These are phyloP conservation scores for Pleoardoris graminearum DNA, from an alignment of 2,329 filamentous ascomycete species.

Conservation along the genomic window DNA sequence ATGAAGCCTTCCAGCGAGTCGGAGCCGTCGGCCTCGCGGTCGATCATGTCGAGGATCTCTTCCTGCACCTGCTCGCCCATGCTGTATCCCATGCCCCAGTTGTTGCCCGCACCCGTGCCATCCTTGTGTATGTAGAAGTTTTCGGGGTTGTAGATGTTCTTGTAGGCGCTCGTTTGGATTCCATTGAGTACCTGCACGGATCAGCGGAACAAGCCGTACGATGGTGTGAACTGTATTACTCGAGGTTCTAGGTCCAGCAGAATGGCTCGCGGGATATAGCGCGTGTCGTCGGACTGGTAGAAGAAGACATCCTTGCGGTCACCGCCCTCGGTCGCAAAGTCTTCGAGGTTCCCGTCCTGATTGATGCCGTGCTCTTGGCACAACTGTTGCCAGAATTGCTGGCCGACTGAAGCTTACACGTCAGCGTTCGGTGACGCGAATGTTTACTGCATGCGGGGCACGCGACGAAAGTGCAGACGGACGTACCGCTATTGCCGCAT, in stretches of 20 bases:
- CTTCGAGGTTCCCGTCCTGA: slow-evolving; percentile 93
- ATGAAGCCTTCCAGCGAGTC: slow-evolving; percentile 99
- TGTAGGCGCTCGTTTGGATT: slow-evolving; percentile 92
- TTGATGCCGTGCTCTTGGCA: slow-evolving; percentile 98
- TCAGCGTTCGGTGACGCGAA: slow-evolving; percentile 25
- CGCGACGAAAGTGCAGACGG: slow-evolving; percentile 5
- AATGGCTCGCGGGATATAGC: slow-evolving; percentile 96
- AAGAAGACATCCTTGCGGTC: slow-evolving; percentile 99
- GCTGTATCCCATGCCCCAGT: slow-evolving; percentile 96
- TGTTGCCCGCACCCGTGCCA: slow-evolving; percentile 92
- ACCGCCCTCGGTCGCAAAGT: slow-evolving; percentile 95
- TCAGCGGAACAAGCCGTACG: not conserved
- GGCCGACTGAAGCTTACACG: slow-evolving; percentile 70
- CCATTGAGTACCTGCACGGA: slow-evolving; percentile 73
- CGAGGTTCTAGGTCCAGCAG: slow-evolving; percentile 92
- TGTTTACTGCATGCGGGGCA: slow-evolving; percentile 5
- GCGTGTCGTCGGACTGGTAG: slow-evolving; percentile 96
- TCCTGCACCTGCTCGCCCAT: slow-evolving; percentile 90
- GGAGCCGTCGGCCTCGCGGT: slow-evolving; percentile 95
- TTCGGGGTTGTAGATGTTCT: slow-evolving; percentile 99
- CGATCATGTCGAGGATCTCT: slow-evolving; percentile 99
- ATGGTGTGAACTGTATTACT: slow-evolving; percentile 48
- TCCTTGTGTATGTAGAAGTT: slow-evolving; percentile 98
- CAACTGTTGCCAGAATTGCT: slow-evolving; percentile 98
- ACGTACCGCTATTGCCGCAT: slow-evolving; percentile 98